Percentiles rank a stretch among this genome's conserved stretches.
Evolutionary conservation across 1,284 basidiomycete genomes (phyloP).

Genomic region (Moniliella sp.): DNA sequence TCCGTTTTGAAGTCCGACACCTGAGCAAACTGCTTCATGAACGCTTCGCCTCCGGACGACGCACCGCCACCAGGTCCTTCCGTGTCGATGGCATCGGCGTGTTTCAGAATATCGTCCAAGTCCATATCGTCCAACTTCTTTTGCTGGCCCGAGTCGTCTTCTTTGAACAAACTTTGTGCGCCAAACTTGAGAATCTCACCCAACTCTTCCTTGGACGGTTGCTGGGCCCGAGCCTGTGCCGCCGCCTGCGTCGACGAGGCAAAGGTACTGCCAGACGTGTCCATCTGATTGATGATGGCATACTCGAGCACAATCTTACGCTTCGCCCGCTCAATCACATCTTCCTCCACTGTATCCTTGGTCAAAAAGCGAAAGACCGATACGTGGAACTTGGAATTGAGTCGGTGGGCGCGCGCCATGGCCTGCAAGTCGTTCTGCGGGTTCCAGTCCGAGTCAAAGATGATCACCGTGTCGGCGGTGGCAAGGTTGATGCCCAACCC

Average conservation of each 20-base stretch:
- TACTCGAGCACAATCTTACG: conserved; percentile 99
- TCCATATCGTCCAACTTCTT: conserved; percentile 98
- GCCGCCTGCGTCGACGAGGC: conserved; percentile 42
- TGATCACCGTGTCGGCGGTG: conserved; percentile 93
- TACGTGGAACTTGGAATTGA: conserved; percentile 61
- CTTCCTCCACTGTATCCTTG: conserved; percentile 97
- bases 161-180: conserved; percentile 97
- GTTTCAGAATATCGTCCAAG: conserved; percentile 85
- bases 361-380: conserved; percentile 91
- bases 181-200: conserved; percentile 97
- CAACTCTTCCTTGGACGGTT: conserved; percentile 75
- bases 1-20: conserved; percentile 96
- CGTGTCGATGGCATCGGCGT: conserved; percentile 91
- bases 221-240: conserved; percentile 1
- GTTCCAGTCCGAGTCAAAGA: conserved; percentile 73
- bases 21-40: conserved; percentile 80
- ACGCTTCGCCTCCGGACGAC: conserved; percentile 84
- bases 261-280: conserved; percentile 89
- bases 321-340: conserved; percentile 88
- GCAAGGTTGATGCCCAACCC: conserved; percentile 38
- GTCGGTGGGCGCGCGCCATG: conserved; percentile 65
- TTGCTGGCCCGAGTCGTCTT: conserved; percentile 61
- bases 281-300: conserved; percentile 99
- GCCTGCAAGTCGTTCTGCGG: conserved; percentile 96
- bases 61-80: conserved; percentile 46